phyloP scores from a whole-genome alignment of 148 eudicot genomes.

The Arbutus unedo region DNA sequence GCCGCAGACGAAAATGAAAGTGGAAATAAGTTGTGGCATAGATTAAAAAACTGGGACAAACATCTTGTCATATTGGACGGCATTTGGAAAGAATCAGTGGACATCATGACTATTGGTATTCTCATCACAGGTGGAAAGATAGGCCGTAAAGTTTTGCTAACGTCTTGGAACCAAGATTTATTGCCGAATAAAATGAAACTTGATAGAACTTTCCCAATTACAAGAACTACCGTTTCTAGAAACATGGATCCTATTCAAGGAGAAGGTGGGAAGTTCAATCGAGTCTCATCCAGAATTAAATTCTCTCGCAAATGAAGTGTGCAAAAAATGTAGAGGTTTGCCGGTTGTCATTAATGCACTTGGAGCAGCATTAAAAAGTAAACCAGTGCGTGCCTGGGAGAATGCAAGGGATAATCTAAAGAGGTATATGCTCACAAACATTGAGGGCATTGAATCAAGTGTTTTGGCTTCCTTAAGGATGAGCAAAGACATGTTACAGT shows the following conservation, averaged over 20 bases:
- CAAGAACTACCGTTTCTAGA: background rate
- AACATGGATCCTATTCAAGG: background rate
- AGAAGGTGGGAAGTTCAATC: background rate
- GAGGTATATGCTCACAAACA: background rate
- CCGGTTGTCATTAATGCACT: background rate
- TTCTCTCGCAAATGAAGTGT: background rate
- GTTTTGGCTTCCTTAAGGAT: background rate
- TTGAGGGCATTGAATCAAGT: background rate
- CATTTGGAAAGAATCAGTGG: constrained; percentile 12
- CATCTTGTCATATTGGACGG: constrained; percentile 19
- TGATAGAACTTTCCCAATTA: background rate
- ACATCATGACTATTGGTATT: background rate
- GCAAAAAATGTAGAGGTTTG: constrained; percentile 16
- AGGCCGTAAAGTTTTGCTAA: no score
- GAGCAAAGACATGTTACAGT: background rate
- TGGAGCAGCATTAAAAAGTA: constrained; percentile 12
- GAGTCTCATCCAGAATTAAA: background rate
- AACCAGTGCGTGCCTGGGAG: background rate
- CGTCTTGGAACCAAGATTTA: background rate
- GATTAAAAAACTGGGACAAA: background rate
- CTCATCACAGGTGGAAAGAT: no score
- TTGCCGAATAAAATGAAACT: background rate
- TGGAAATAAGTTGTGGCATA: background rate
- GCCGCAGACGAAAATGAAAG: background rate
- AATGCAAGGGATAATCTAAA: background rate